phyloP scores from a whole-genome alignment of 805 yeast genomes.

The Saccharomyces eubayanus region DNA sequence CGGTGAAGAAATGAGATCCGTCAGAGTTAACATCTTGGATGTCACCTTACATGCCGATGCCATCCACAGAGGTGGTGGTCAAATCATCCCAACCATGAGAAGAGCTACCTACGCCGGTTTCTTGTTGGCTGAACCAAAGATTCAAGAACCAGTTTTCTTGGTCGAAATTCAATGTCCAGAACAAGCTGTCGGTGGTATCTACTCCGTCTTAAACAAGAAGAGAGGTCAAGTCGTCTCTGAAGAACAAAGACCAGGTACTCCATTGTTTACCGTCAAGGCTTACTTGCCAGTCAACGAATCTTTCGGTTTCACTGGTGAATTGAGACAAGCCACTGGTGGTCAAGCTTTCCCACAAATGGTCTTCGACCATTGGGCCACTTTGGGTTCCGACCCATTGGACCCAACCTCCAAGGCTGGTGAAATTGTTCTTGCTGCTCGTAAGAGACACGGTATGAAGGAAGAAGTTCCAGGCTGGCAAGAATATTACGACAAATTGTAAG shows the following conservation, averaged over 20 bases:
- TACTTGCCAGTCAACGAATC: constrained; percentile 99
- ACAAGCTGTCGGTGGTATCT: constrained; percentile 99
- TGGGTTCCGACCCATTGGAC: constrained; percentile 90
- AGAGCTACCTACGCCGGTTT: constrained; percentile 98
- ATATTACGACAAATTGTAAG: constrained; percentile 87
- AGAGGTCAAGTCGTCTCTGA: constrained; percentile 99
- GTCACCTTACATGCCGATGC: constrained; percentile 99
- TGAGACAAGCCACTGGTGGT: constrained; percentile 99
- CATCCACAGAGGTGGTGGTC: constrained; percentile 99
- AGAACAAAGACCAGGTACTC: constrained; percentile 99
- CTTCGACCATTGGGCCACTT: constrained; percentile 95
- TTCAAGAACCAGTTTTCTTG: constrained; percentile 98
- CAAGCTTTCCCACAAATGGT: constrained; percentile 99
- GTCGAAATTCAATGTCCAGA: constrained; percentile 99
- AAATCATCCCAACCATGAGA: constrained; percentile 99
- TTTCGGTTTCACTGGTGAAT: constrained; percentile 99
- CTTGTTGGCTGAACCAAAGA: constrained; percentile 96
- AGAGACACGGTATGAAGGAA: constrained; percentile 95
- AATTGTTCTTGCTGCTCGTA: constrained; percentile 64
- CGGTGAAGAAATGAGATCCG: constrained; percentile 93
- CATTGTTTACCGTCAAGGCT: constrained; percentile 99
- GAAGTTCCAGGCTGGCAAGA: constrained; percentile 98
- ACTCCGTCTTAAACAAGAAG: constrained; percentile 97
- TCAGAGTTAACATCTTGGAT: constrained; percentile 96
- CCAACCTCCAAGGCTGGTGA: constrained; percentile 64